Evolutionary conservation across 2,329 filamentous ascomycete species (phyloP).

Genomic region (Neofusicoccum cordaticola): DNA sequence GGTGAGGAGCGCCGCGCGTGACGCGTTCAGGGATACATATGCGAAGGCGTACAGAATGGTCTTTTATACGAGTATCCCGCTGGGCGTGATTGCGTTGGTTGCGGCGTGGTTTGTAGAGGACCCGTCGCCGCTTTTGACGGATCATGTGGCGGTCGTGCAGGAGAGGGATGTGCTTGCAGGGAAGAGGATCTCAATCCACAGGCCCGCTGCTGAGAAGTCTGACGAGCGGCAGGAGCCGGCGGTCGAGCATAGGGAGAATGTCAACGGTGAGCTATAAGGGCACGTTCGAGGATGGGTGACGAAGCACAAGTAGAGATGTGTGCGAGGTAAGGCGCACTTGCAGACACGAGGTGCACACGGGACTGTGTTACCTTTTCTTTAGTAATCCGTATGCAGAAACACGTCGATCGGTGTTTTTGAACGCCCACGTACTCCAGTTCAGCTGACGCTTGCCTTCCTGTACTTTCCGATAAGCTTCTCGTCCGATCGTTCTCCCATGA

Average conservation of each 20-base stretch:
- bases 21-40: constrained; percentile 30
- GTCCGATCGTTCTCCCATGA: no score
- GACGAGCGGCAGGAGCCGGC: neutral
- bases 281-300: no score
- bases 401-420: no score
- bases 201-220: neutral
- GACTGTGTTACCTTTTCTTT: no score
- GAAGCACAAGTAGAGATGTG: no score
- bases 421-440: no score
- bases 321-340: no score
- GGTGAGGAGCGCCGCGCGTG: constrained; percentile 19
- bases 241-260: neutral
- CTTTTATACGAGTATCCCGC: constrained; percentile 27
- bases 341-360: no score
- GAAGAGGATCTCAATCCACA: neutral
- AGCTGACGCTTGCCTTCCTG: no score
- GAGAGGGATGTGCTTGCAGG: constrained; percentile 23
- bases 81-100: constrained; percentile 23
- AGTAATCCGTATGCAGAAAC: no score
- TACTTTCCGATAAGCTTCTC: no score
- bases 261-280: no score
- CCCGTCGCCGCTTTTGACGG: constrained; percentile 30
- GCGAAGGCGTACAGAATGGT: constrained; percentile 28
- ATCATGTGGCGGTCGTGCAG: constrained; percentile 31
- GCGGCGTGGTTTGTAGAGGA: constrained; percentile 25